Conservation (phyloP, 371 early-diverging fungal species). For the Paraphysoderma sedebokerense region DNA sequence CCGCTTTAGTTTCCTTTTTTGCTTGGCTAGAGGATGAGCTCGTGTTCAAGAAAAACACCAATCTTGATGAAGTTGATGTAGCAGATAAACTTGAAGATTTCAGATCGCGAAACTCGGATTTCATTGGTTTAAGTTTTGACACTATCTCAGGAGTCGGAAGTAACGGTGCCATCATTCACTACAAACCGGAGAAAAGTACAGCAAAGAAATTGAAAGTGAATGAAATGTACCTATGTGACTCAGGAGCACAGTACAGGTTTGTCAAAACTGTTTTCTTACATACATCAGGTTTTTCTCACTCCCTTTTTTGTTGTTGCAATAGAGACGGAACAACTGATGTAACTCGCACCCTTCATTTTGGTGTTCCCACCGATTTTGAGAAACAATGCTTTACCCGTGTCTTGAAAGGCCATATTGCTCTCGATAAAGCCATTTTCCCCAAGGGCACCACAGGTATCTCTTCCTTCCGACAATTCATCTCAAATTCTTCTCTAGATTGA, state of each 20-base stretch:
- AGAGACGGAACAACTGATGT: constrained; percentile 97
- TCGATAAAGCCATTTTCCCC: constrained; percentile 76
- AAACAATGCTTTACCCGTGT: constrained; percentile 92
- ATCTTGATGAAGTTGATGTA: constrained; percentile 57
- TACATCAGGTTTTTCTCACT: not conserved
- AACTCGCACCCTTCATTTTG: constrained; percentile 93
- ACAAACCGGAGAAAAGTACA: constrained; percentile 66
- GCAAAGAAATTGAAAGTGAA: constrained; percentile 45
- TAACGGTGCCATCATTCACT: constrained; percentile 98
- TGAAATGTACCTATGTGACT: constrained; percentile 88
- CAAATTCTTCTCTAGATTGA: not conserved
- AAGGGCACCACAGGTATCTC: constrained; percentile 48
- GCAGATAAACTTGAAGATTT: constrained; percentile 56
- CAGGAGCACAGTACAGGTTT: constrained; percentile 88
- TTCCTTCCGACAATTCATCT: not conserved
- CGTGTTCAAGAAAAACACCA: constrained; percentile 17
- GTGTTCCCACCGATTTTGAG: constrained; percentile 66
- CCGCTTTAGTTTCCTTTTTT: constrained; percentile 80
- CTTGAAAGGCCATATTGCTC: constrained; percentile 90
- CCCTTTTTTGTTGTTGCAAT: not conserved
- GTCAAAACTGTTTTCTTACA: too few relatives aligned
- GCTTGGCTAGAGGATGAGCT: constrained; percentile 88
- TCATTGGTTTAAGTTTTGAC: constrained; percentile 87
- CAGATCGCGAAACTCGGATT: constrained; percentile 43
- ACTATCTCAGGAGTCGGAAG: constrained; percentile 92